phyloP scores from a whole-genome alignment of 768 basidiomycete species.

The Rickenella mellea region DNA sequence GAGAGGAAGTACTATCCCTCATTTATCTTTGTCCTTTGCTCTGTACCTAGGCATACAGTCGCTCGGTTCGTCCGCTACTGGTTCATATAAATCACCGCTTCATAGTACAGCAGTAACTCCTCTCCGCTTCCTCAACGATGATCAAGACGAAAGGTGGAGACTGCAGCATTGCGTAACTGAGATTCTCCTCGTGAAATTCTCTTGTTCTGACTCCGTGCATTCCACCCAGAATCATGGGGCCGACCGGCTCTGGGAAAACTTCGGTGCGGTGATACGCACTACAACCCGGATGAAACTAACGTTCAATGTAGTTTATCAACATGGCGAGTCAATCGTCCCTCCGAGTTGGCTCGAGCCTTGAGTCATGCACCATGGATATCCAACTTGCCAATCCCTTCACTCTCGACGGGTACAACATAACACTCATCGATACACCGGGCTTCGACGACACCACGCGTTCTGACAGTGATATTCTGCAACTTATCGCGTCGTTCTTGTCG shows the following conservation, averaged over 20 bases:
- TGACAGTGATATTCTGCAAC: slow-evolving; percentile 8
- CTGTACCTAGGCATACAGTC: no score
- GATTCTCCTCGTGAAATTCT: no score
- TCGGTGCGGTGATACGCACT: slow-evolving; percentile 10
- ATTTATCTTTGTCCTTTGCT: no score
- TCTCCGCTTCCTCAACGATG: no score
- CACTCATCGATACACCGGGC: slow-evolving; percentile 52
- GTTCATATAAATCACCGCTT: no score
- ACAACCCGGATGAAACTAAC: slow-evolving; percentile 3
- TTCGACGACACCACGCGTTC: slow-evolving; percentile 40
- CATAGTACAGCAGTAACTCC: no score
- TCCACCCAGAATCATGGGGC: slow-evolving; percentile 25
- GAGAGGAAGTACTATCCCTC: no score
- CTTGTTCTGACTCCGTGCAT: no score
- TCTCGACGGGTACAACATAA: slow-evolving; percentile 31
- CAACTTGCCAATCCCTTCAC: slow-evolving; percentile 31
- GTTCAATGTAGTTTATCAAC: slow-evolving; percentile 40
- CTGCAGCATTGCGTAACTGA: no score
- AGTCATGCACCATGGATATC: slow-evolving; percentile 43
- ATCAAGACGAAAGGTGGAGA: no score
- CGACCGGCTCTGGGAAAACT: slow-evolving; percentile 28
- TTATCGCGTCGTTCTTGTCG: slow-evolving; percentile 5
- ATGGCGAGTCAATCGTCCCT: slow-evolving; percentile 38
- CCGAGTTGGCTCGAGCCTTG: slow-evolving; percentile 32
- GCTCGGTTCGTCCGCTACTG: no score